These are phyloP conservation scores for Scedosporium apiospermum DNA, from an alignment of 2,329 filamentous ascomycete genomes.

Conservation along the genomic window DNA sequence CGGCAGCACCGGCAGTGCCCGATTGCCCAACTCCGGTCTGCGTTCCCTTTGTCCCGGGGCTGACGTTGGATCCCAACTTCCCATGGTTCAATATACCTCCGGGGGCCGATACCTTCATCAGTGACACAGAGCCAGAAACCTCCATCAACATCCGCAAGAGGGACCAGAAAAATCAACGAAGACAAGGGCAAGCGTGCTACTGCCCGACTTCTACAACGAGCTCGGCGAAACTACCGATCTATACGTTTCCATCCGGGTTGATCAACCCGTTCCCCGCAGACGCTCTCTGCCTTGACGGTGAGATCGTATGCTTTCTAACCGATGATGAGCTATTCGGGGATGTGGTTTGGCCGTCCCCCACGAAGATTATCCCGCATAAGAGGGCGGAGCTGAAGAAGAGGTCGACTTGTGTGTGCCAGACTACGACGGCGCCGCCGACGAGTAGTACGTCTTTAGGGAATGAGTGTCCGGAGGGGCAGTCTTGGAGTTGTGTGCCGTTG, in stretches of 20 bases:
- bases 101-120: neutral
- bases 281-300: neutral
- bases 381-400: neutral
- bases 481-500: neutral
- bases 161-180: no score
- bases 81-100: neutral
- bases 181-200: neutral
- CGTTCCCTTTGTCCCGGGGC: neutral
- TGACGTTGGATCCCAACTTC: neutral
- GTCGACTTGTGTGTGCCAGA: neutral
- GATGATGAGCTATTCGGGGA: neutral
- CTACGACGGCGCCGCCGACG: neutral
- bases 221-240: neutral
- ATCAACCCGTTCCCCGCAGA: neutral
- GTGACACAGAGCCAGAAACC: neutral
- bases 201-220: neutral
- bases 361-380: neutral
- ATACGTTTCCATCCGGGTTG: neutral
- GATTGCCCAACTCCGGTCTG: neutral
- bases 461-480: neutral
- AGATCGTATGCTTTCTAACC: neutral
- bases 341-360: neutral
- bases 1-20: neutral
- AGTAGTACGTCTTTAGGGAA: neutral
- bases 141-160: neutral